These are phyloP conservation scores for Arxiozyma telluris DNA, from an alignment of 1,139 yeast species.

Conservation along the genomic window DNA sequence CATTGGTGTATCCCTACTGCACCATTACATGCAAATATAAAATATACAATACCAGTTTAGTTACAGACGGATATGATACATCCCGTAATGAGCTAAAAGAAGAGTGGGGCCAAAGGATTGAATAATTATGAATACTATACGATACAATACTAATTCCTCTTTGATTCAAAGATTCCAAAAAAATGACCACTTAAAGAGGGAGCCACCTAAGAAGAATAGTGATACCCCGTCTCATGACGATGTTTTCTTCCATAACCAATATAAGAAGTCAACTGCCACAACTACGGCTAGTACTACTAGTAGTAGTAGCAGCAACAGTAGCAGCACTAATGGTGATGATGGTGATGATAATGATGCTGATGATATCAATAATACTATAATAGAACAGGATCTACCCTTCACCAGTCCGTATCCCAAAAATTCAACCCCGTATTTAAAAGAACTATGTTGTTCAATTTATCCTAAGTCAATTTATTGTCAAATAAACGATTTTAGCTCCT, in stretches of 20 bases:
- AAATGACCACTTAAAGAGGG: constrained; percentile 5
- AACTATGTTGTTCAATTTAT: constrained; percentile 21
- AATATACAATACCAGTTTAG: too few relatives aligned
- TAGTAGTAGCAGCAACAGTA: not conserved
- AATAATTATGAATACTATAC: constrained; percentile 19
- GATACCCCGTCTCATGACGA: not conserved
- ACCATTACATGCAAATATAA: too few relatives aligned
- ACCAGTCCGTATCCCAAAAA: constrained; percentile 13
- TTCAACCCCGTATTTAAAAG: constrained; percentile 20
- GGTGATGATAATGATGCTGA: not conserved
- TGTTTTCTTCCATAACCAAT: not conserved
- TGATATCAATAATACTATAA: not conserved
- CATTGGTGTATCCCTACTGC: too few relatives aligned
- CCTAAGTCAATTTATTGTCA: constrained; percentile 14
- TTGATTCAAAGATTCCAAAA: constrained; percentile 23
- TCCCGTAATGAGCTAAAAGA: not conserved
- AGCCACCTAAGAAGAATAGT: not conserved
- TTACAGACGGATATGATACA: not conserved
- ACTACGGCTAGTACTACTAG: too few relatives aligned
- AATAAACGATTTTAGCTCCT: constrained; percentile 9
- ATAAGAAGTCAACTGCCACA: not conserved
- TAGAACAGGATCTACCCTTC: constrained; percentile 14
- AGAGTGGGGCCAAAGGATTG: not conserved
- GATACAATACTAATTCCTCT: constrained; percentile 25
- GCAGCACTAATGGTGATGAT: too few relatives aligned